phyloP scores from a whole-genome alignment of 192 early-diverging fungal species.

The Podila verticillata region DNA sequence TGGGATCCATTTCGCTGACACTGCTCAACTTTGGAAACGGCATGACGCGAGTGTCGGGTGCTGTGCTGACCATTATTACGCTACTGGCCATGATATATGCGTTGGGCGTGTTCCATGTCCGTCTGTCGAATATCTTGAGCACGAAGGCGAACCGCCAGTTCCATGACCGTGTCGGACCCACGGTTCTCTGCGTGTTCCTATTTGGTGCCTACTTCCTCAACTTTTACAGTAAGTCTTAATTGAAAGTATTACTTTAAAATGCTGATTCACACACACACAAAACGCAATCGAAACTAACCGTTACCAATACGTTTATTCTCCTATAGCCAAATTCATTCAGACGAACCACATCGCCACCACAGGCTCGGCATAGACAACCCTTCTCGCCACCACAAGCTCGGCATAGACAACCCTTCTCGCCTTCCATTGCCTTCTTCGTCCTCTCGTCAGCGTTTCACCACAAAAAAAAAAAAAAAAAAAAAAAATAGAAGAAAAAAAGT shows the following conservation, averaged over 20 bases:
- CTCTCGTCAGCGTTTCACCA: too few species aligned
- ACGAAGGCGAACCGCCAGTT: slow-evolving; percentile 75
- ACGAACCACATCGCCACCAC: background rate
- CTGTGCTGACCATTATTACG: slow-evolving; percentile 65
- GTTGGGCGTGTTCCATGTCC: slow-evolving; percentile 77
- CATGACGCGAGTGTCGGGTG: slow-evolving; percentile 65
- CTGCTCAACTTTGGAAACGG: slow-evolving; percentile 85
- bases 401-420: too few species aligned
- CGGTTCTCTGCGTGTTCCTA: slow-evolving; percentile 74
- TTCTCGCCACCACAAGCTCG: background rate
- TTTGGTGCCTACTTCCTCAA: slow-evolving; percentile 56
- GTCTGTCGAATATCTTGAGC: slow-evolving; percentile 71
- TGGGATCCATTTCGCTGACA: slow-evolving; percentile 58
- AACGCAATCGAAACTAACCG: too few species aligned
- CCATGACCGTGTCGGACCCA: slow-evolving; percentile 79
- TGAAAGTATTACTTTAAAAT: background rate
- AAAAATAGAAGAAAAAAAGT: too few species aligned
- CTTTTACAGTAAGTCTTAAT: slow-evolving; percentile 51
- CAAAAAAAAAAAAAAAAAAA: too few species aligned
- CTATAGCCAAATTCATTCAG: slow-evolving; percentile 2
- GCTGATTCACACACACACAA: too few species aligned
- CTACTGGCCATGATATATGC: slow-evolving; percentile 85
- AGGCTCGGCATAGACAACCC: background rate
- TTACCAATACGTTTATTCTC: background rate
- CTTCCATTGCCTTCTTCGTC: too few species aligned